A percentile compares a stretch with the other conserved stretches of the same genome.
Conservation (phyloP, 257 asterid genomes). For the Jacaranda mimosifolia region DNA sequence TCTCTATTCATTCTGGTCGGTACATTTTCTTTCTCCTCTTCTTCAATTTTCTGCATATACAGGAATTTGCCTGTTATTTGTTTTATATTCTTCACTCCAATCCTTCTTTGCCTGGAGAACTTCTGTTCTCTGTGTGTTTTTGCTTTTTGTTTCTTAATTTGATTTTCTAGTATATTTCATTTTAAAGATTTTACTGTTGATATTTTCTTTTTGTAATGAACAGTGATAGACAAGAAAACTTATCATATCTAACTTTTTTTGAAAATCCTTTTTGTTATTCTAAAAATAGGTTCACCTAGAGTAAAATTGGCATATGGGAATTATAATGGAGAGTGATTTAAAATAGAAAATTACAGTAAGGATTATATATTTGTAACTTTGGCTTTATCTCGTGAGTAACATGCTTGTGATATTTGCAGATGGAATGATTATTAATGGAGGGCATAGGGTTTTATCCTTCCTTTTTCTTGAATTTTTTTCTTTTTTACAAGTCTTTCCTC, state of each 20-base stretch:
- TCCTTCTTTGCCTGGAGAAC: conserved; percentile 1
- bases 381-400: conserved; percentile 1
- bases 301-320: conserved; percentile 3
- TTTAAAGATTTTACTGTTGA: conserved; percentile 24
- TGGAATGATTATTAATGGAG: conserved; percentile 2
- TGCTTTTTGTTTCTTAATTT: background rate
- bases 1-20: conserved; percentile 22
- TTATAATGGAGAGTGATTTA: background rate
- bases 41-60: background rate
- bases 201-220: background rate
- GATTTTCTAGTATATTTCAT: conserved; percentile 16
- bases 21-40: conserved; percentile 8
- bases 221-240: background rate
- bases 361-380: background rate
- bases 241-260: background rate
- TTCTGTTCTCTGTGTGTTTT: background rate
- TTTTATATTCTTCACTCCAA: conserved; percentile 16
- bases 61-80: conserved; percentile 22
- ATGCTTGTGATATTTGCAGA: background rate
- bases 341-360: background rate
- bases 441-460: conserved; percentile 17
- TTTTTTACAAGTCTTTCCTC: background rate
- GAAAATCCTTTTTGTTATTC: conserved; percentile 1
- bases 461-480: background rate
- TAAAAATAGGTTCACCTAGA: conserved; percentile 5